phyloP scores from a whole-genome alignment of 2,329 filamentous ascomycete species.

The Sporothrix euskadiensis region DNA sequence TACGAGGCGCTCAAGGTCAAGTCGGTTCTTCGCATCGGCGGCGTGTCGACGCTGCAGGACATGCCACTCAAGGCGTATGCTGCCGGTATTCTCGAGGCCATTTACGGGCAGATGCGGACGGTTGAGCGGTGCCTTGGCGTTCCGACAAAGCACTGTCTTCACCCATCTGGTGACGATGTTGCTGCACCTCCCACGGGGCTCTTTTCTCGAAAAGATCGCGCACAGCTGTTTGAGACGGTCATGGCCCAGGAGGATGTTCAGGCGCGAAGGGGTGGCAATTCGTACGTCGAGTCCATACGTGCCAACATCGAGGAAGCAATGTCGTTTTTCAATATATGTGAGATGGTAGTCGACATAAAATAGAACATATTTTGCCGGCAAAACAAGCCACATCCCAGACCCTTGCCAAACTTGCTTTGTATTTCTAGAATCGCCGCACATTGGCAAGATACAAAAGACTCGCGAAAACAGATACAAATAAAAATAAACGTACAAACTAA shows the following conservation, averaged over 20 bases:
- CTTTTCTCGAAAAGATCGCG: background rate
- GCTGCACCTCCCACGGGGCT: background rate
- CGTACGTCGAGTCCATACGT: constrained; percentile 15
- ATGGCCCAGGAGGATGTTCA: constrained; percentile 11
- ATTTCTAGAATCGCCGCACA: too few species aligned
- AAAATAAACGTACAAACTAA: too few species aligned
- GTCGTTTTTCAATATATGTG: background rate
- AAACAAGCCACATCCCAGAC: too few species aligned
- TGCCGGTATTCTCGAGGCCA: constrained; percentile 2
- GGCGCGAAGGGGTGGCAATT: background rate
- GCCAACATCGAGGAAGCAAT: background rate
- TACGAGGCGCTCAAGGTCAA: constrained; percentile 5
- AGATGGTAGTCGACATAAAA: background rate
- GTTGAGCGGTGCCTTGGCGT: background rate
- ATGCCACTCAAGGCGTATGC: constrained; percentile 9
- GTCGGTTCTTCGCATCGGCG: constrained; percentile 14
- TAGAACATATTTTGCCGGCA: background rate
- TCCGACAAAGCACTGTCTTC: background rate
- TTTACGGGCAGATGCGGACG: background rate
- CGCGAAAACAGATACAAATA: too few species aligned
- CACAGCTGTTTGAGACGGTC: background rate
- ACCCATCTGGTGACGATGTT: background rate
- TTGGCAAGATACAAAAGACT: too few species aligned
- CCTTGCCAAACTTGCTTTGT: too few species aligned
- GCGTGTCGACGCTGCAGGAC: constrained; percentile 7